phyloP scores from a whole-genome alignment of 257 asterid genomes.

The Nicotiana undulata region DNA sequence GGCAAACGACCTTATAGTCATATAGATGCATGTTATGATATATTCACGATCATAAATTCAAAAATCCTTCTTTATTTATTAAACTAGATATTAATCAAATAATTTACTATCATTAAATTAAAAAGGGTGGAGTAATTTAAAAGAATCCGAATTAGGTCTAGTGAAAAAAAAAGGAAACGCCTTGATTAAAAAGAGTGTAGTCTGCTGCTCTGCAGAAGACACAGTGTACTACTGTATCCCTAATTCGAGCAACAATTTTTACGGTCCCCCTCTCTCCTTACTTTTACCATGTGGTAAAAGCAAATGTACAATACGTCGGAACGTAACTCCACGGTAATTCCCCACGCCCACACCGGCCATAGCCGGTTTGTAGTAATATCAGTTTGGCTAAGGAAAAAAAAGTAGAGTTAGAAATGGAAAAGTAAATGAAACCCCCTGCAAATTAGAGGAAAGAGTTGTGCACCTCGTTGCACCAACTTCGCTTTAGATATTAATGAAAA shows the following conservation, averaged over 20 bases:
- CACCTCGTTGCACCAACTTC: constrained; percentile 6
- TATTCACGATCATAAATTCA: too few species aligned
- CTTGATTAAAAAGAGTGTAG: neutral
- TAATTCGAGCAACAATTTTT: neutral
- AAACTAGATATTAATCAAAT: too few species aligned
- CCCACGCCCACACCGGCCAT: neutral
- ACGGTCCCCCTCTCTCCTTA: neutral
- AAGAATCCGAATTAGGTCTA: too few species aligned
- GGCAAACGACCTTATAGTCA: too few species aligned
- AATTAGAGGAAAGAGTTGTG: constrained; percentile 15
- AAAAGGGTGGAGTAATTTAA: too few species aligned
- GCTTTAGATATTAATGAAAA: too few species aligned
- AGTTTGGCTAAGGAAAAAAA: constrained; percentile 12
- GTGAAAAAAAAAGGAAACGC: neutral
- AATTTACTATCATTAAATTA: too few species aligned
- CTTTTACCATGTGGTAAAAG: constrained; percentile 2
- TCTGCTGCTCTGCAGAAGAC: neutral
- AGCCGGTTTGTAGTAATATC: neutral
- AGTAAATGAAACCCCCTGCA: neutral
- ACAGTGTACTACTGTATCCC: neutral
- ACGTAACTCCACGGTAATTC: neutral
- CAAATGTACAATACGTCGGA: neutral
- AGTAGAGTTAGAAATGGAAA: constrained; percentile 1
- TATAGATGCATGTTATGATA: too few species aligned
- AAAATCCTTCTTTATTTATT: too few species aligned